phyloP scores from a whole-genome alignment of 164 flowering plant species.

The Nymphaea thermarum region DNA sequence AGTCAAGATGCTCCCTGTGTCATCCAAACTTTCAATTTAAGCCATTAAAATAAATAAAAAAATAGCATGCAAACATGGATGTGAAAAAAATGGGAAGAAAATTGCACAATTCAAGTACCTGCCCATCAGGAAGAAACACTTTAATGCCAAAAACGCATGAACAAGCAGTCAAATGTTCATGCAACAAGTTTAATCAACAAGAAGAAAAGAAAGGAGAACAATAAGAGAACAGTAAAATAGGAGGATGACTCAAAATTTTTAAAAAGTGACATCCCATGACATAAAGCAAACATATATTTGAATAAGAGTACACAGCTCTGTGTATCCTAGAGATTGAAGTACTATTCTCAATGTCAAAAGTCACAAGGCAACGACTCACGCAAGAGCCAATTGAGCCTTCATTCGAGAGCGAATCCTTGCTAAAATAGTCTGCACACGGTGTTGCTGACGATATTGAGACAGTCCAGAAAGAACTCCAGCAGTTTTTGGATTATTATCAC shows the following conservation, averaged over 20 bases:
- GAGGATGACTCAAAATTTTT: neutral
- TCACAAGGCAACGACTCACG: slow-evolving; percentile 72
- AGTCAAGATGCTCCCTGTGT: slow-evolving; percentile 88
- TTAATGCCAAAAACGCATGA: neutral
- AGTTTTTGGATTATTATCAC: slow-evolving; percentile 30
- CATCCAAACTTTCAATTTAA: slow-evolving; percentile 30
- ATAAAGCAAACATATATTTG: slow-evolving; percentile 1
- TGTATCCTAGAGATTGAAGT: slow-evolving; percentile 8
- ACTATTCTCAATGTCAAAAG: slow-evolving; percentile 11
- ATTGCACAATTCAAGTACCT: too few species aligned
- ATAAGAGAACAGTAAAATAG: neutral
- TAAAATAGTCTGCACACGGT: slow-evolving; percentile 72
- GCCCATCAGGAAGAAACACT: neutral
- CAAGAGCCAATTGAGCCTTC: slow-evolving; percentile 88
- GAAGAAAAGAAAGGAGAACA: neutral
- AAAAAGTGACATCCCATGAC: neutral
- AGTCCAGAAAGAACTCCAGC: slow-evolving; percentile 57
- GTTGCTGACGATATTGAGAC: slow-evolving; percentile 75
- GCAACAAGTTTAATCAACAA: neutral
- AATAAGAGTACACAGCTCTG: slow-evolving; percentile 14
- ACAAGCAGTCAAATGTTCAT: neutral
- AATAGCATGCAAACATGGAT: neutral
- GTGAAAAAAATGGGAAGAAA: neutral
- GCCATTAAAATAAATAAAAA: neutral
- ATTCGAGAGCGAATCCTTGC: slow-evolving; percentile 72